phyloP scores from a whole-genome alignment of 345 rosid genomes.

The Bruguiera sexangula region DNA sequence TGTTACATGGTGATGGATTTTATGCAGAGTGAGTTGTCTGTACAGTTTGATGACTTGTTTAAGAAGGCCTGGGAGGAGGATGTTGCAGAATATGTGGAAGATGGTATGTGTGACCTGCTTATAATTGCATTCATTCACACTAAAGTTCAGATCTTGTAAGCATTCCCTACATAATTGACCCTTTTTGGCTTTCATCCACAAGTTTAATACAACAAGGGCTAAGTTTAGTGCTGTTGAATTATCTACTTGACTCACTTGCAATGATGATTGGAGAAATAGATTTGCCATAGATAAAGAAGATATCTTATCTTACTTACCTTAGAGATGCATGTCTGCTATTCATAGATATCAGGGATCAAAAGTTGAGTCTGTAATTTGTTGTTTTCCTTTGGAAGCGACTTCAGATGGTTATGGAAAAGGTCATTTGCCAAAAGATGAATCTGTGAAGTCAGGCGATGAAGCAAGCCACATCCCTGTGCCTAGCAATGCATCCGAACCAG shows the following conservation, averaged over 20 bases:
- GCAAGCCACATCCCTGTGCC: conserved; percentile 24
- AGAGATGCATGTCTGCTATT: too few relatives aligned
- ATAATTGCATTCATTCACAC: background rate
- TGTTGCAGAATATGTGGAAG: conserved; percentile 44
- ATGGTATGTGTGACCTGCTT: conserved; percentile 41
- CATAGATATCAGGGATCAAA: too few relatives aligned
- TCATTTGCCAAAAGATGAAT: conserved; percentile 46
- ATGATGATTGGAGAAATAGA: too few relatives aligned
- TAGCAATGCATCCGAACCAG: conserved; percentile 33
- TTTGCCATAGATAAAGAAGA: too few relatives aligned
- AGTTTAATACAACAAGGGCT: too few relatives aligned
- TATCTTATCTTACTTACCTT: too few relatives aligned
- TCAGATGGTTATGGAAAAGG: conserved; percentile 26
- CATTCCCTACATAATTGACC: too few relatives aligned
- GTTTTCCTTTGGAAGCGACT: conserved; percentile 8
- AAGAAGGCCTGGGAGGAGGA: conserved; percentile 93
- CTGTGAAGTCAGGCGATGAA: conserved; percentile 41
- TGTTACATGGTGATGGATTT: conserved; percentile 13
- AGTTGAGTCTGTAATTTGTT: background rate
- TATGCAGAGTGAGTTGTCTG: conserved; percentile 70
- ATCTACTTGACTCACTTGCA: too few relatives aligned
- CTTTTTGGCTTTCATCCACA: too few relatives aligned
- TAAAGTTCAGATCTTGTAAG: background rate
- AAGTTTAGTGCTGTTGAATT: too few relatives aligned
- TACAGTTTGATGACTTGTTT: conserved; percentile 87